These are phyloP conservation scores for Cyclotella atomus DNA, from an alignment of 108 stramenopile species.

Conservation along the genomic window DNA sequence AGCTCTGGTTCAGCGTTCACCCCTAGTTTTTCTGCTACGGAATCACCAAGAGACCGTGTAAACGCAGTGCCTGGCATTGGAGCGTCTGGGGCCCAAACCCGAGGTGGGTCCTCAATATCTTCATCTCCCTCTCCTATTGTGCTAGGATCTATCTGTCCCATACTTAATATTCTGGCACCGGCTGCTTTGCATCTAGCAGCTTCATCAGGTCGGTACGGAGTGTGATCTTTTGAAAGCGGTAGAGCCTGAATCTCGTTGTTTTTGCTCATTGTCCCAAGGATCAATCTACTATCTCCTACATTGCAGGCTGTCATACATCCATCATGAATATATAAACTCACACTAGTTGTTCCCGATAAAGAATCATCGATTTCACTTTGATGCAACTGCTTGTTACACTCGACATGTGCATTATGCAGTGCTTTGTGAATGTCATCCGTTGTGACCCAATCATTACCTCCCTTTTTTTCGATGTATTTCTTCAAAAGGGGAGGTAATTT, in stretches of 20 bases:
- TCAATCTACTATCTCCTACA: not conserved
- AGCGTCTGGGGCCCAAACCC: not conserved
- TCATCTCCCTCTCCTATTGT: not conserved
- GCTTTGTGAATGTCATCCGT: not conserved
- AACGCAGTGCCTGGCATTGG: not conserved
- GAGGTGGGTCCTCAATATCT: slow-evolving; percentile 1
- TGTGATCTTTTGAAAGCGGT: not conserved
- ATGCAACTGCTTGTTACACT: not conserved
- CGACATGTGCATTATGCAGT: slow-evolving; percentile 1
- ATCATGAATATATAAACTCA: slow-evolving; percentile 3
- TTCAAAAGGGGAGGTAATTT: not conserved
- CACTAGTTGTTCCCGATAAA: not conserved
- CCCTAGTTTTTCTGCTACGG: not conserved
- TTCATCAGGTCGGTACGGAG: not conserved
- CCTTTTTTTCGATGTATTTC: not conserved
- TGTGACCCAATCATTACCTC: slow-evolving; percentile 1
- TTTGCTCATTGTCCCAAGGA: not conserved
- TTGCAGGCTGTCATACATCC: not conserved
- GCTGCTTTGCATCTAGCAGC: not conserved
- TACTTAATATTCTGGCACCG: not conserved
- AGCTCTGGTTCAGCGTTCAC: not conserved
- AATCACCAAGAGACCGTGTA: slow-evolving; percentile 1
- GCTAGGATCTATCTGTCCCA: not conserved
- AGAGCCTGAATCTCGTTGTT: not conserved
- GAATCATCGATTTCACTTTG: not conserved